A percentile compares a stretch with the other conserved stretches of the same genome.
Conservation (phyloP, 176 grass and related monocot genomes). For the Raddia distichophylla region DNA sequence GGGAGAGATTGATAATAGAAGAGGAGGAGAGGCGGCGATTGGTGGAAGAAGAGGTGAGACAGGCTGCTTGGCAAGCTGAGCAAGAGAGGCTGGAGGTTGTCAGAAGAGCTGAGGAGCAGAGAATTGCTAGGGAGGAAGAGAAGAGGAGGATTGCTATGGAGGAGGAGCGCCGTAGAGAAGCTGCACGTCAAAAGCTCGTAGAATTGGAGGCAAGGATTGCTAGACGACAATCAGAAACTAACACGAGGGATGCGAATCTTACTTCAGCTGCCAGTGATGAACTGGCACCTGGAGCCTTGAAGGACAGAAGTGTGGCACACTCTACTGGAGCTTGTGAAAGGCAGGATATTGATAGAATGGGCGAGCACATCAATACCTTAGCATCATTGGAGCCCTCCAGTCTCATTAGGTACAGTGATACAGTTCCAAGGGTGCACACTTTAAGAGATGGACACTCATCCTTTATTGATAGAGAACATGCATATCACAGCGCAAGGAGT, state of each 20-base stretch:
- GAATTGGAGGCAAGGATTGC: conserved; percentile 95
- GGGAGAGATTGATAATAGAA: conserved; percentile 77
- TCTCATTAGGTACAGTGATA: conserved; percentile 61
- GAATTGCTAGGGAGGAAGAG: conserved; percentile 88
- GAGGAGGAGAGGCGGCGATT: conserved; percentile 67
- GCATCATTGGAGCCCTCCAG: conserved; percentile 57
- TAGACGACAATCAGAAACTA: conserved; percentile 63
- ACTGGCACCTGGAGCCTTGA: conserved; percentile 41
- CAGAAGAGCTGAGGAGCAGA: conserved; percentile 80
- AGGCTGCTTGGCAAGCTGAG: conserved; percentile 74
- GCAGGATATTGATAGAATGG: conserved; percentile 58
- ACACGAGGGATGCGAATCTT: conserved; percentile 40
- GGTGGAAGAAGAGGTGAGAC: conserved; percentile 77
- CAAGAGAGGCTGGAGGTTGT: conserved; percentile 81
- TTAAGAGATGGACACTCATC: conserved; percentile 51
- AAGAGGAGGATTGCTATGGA: conserved; percentile 62
- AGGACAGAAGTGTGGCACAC: conserved; percentile 41
- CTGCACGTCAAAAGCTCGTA: conserved; percentile 77
- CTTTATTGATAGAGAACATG: conserved; percentile 65
- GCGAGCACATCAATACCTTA: conserved; percentile 59
- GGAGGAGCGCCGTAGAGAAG: conserved; percentile 94
- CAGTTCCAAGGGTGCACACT: conserved; percentile 52
- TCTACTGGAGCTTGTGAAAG: conserved; percentile 50
- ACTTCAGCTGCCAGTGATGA: conserved; percentile 51
- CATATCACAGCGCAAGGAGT: conserved; percentile 47